Conservation (phyloP, 306 rosid species). For the Morella rubra region DNA sequence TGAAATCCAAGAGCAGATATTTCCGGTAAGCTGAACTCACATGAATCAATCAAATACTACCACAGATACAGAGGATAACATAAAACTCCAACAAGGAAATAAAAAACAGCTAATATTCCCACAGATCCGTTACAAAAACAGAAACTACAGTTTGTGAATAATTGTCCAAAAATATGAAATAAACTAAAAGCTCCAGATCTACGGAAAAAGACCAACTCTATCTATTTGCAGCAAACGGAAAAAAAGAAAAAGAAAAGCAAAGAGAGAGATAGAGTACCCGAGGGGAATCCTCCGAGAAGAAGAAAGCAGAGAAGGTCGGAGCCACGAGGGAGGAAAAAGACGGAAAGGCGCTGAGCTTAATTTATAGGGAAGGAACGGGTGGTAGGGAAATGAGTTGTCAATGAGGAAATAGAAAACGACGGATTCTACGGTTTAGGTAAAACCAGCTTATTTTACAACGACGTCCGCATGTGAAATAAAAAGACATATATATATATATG, state of each 20-base stretch:
- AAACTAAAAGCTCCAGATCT: slow-evolving; percentile 25
- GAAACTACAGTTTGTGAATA: background rate
- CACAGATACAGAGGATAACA: background rate
- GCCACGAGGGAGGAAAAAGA: slow-evolving; percentile 31
- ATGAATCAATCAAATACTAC: background rate
- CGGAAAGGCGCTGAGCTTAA: background rate
- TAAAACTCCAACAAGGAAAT: background rate
- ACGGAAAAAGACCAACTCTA: background rate
- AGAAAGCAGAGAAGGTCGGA: slow-evolving; percentile 28
- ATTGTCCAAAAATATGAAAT: background rate
- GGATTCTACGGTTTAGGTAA: background rate
- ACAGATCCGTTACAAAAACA: slow-evolving; percentile 33
- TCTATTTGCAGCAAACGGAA: background rate
- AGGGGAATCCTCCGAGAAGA: slow-evolving; percentile 10
- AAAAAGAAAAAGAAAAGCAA: slow-evolving; percentile 14
- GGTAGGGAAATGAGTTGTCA: background rate
- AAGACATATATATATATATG: background rate
- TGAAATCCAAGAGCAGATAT: background rate
- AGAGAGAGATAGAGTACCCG: slow-evolving; percentile 31
- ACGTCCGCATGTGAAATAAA: background rate
- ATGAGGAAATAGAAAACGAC: background rate
- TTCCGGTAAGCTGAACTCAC: background rate
- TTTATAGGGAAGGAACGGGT: slow-evolving; percentile 22
- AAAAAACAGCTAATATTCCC: background rate
- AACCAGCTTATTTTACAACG: background rate